phyloP scores from a whole-genome alignment of 108 stramenopile genomes.

The Cyclotella choctawhatcheeana region DNA sequence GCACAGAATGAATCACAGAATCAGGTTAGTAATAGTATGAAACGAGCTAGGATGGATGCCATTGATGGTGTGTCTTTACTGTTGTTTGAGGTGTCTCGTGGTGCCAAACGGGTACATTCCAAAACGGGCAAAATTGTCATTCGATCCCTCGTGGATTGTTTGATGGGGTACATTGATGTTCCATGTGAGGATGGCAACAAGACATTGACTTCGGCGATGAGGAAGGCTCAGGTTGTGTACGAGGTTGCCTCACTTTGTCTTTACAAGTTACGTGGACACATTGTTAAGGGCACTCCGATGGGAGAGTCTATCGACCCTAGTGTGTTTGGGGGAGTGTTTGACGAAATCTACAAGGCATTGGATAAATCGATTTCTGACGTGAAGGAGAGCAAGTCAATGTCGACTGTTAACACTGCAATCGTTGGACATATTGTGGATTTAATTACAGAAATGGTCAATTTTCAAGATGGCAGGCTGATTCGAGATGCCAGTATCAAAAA shows the following conservation, averaged over 20 bases:
- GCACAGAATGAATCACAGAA: constrained; percentile 17
- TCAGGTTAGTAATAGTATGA: constrained; percentile 23
- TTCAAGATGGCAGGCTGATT: constrained; percentile 51
- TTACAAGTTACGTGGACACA: constrained; percentile 50
- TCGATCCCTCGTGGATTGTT: constrained; percentile 59
- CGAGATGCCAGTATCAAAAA: constrained; percentile 10
- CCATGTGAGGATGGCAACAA: constrained; percentile 16
- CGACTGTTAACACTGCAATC: constrained; percentile 16
- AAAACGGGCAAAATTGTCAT: constrained; percentile 61
- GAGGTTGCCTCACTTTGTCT: constrained; percentile 49
- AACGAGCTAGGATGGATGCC: constrained; percentile 65
- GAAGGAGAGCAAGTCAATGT: neutral
- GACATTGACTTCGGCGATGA: constrained; percentile 12
- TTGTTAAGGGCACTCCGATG: constrained; percentile 24
- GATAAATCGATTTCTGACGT: constrained; percentile 18
- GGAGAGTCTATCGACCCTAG: constrained; percentile 17
- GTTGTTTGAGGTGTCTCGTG: constrained; percentile 69
- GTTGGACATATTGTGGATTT: constrained; percentile 46
- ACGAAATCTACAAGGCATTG: constrained; percentile 41
- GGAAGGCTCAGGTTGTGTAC: constrained; percentile 37
- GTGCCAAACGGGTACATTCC: constrained; percentile 79
- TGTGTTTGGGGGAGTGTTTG: constrained; percentile 37
- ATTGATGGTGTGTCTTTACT: constrained; percentile 82
- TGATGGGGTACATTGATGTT: constrained; percentile 22
- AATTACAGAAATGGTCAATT: constrained; percentile 37